Evolutionary conservation across 2,329 filamentous ascomycete genomes (phyloP).

Genomic region (Ilyonectria mors-panacis): DNA sequence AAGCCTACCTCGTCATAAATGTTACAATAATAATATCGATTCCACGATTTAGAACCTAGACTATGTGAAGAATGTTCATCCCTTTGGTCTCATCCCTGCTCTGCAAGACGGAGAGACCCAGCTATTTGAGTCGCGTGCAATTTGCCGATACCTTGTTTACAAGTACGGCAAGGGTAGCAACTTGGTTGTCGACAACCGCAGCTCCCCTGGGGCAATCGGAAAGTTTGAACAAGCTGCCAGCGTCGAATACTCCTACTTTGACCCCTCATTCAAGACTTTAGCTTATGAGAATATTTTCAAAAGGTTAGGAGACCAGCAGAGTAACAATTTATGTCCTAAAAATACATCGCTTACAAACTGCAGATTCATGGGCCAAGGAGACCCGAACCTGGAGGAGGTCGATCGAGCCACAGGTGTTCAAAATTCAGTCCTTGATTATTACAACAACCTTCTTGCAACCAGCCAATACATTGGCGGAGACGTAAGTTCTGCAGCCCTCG

Average conservation of each 20-base stretch:
- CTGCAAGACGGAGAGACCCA: not conserved
- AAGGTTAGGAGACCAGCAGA: too few species aligned
- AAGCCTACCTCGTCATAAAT: not conserved
- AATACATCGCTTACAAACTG: not conserved
- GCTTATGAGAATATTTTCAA: not conserved
- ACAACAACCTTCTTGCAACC: not conserved
- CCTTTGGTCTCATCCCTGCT: not conserved
- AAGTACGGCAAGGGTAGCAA: slow-evolving; percentile 16
- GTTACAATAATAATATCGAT: not conserved
- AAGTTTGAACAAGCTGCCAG: not conserved
- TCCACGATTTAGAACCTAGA: not conserved
- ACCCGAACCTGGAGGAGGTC: not conserved
- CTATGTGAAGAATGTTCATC: not conserved
- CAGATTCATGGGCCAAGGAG: not conserved
- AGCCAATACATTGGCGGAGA: too few species aligned
- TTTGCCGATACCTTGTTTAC: slow-evolving; percentile 14
- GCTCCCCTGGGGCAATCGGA: not conserved
- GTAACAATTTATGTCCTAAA: too few species aligned
- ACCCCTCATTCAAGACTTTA: not conserved
- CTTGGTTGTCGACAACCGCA: not conserved
- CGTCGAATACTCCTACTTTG: not conserved
- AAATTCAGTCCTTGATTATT: not conserved
- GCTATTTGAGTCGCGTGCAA: slow-evolving; percentile 9
- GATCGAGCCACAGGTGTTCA: not conserved
- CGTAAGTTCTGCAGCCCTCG: not conserved